Percentiles rank a stretch among this genome's conserved stretches.
Evolutionary conservation across 2,329 filamentous ascomycete genomes (phyloP).

Genomic region (Cladosporium sp.): DNA sequence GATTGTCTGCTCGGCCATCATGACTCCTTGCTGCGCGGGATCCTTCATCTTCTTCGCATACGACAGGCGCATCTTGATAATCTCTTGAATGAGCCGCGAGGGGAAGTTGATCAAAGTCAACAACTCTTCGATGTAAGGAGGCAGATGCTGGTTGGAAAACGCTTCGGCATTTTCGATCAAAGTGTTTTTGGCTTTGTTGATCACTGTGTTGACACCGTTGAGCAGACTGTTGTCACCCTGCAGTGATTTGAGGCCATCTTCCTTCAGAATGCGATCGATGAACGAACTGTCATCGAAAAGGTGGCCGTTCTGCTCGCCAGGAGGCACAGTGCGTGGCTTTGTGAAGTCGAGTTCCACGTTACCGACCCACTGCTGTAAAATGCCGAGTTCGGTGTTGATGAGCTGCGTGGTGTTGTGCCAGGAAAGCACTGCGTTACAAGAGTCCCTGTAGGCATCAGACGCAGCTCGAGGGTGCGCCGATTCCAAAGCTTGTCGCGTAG

Average conservation of each 20-base stretch:
- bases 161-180: slow-evolving; percentile 79
- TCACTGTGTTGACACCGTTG: slow-evolving; percentile 74
- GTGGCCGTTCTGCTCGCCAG: slow-evolving; percentile 57
- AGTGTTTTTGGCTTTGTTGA: slow-evolving; percentile 88
- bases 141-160: slow-evolving; percentile 84
- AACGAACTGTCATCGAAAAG: slow-evolving; percentile 89
- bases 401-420: slow-evolving; percentile 97
- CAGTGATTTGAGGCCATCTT: slow-evolving; percentile 87
- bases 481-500: slow-evolving; percentile 70
- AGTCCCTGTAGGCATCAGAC: slow-evolving; percentile 72
- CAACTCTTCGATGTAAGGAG: slow-evolving; percentile 93
- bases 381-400: slow-evolving; percentile 89
- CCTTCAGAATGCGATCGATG: slow-evolving; percentile 88
- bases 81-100: slow-evolving; percentile 90
- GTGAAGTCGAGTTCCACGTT: slow-evolving; percentile 92
- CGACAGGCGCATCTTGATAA: slow-evolving; percentile 83
- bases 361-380: slow-evolving; percentile 93
- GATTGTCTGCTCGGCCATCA: slow-evolving; percentile 98
- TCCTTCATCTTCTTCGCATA: slow-evolving; percentile 97
- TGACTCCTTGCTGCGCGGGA: slow-evolving; percentile 80
- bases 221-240: slow-evolving; percentile 84
- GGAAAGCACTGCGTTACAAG: slow-evolving; percentile 81
- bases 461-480: slow-evolving; percentile 69
- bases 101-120: slow-evolving; percentile 96
- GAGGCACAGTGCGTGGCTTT: slow-evolving; percentile 64